Evolutionary conservation across 129 eudicot species (phyloP).

Genomic region (Calendula officinalis): DNA sequence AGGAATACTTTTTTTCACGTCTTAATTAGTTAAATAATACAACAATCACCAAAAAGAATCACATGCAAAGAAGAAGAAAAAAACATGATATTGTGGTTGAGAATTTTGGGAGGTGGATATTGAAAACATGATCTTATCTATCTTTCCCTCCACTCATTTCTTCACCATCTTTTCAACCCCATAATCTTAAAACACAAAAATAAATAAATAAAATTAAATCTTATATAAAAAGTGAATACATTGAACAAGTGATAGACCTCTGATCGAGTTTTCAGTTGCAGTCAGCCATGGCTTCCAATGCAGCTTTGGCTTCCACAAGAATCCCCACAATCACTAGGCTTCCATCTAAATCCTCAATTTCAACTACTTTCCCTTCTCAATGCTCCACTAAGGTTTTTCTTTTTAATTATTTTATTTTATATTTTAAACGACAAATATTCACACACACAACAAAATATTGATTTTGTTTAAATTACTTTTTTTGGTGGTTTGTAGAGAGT

Average conservation of each 20-base stretch:
- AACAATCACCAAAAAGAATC: neutral
- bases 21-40: neutral
- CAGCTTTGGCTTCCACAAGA: slow-evolving; percentile 94
- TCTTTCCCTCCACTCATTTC: slow-evolving; percentile 73
- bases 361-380: slow-evolving; percentile 61
- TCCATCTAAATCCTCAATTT: slow-evolving; percentile 51
- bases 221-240: slow-evolving; percentile 2
- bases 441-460: too few relatives aligned
- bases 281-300: slow-evolving; percentile 81
- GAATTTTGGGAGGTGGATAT: slow-evolving; percentile 39
- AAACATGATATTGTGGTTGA: slow-evolving; percentile 41
- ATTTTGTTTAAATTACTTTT: neutral
- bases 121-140: slow-evolving; percentile 70
- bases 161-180: slow-evolving; percentile 54
- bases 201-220: neutral
- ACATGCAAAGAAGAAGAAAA: neutral
- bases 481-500: slow-evolving; percentile 47
- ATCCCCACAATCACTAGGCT: slow-evolving; percentile 68
- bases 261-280: slow-evolving; percentile 39
- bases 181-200: slow-evolving; percentile 18
- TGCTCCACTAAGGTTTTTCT: slow-evolving; percentile 62
- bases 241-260: neutral
- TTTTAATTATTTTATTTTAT: neutral
- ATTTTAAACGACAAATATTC: too few relatives aligned
- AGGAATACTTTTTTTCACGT: too few relatives aligned